Conservation (phyloP, 306 rosid species). For the Pueraria montana region DNA sequence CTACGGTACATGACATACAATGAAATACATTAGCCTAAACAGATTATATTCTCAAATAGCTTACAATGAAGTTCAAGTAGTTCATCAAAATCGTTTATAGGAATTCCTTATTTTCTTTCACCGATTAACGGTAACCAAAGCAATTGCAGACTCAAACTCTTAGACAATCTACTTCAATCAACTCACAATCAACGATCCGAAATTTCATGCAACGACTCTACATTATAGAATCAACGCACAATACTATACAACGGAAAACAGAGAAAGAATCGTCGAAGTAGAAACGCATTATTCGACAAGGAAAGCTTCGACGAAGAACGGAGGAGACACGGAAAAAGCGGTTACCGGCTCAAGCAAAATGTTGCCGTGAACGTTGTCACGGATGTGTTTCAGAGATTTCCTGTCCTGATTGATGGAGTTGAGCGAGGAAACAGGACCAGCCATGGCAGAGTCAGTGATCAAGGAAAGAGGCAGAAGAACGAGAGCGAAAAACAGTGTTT, state of each 20-base stretch:
- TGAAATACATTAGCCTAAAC: neutral
- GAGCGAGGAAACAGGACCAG: conserved; percentile 15
- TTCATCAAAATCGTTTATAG: neutral
- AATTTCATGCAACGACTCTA: conserved; percentile 7
- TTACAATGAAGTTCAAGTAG: neutral
- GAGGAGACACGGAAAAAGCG: conserved; percentile 32
- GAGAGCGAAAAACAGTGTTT: neutral
- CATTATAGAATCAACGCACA: neutral
- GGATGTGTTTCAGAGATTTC: conserved; percentile 61
- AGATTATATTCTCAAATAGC: neutral
- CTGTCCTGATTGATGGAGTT: conserved; percentile 54
- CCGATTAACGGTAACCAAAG: neutral
- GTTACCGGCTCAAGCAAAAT: conserved; percentile 75
- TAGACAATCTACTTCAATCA: conserved; percentile 14
- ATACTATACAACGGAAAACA: neutral
- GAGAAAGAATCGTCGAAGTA: neutral
- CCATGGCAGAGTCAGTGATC: conserved; percentile 51
- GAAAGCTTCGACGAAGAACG: neutral
- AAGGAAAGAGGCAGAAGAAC: neutral
- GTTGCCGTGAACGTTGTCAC: conserved; percentile 78
- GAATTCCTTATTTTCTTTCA: conserved; percentile 17
- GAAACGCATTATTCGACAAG: conserved; percentile 20
- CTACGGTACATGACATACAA: neutral
- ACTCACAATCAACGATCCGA: conserved; percentile 22
- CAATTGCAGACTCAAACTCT: conserved; percentile 19